Base-by-base conservation (phyloP, 305 asterid species). In the Fraxinus sp. region DNA sequence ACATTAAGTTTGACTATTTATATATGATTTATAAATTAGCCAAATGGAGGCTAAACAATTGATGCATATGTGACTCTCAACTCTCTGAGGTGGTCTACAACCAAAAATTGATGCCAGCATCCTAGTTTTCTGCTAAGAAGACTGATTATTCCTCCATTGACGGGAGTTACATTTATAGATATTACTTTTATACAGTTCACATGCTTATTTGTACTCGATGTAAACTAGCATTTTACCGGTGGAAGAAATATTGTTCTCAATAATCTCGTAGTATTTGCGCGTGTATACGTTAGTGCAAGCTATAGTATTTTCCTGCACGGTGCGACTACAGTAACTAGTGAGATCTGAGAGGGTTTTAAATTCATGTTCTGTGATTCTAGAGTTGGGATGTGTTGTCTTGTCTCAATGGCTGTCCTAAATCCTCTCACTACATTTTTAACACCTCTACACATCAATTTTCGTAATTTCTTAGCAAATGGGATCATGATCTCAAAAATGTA, bases 121-220 rank as follows among this genome's bases (percentile, higher is more conserved):
- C 11, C 32, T 41, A 46, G 66, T 82, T 43, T 8, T 74, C 80
- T 30, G 36, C 66, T 57, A 71, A 80, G 11, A 64, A 11, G 36
- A 57, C 4, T 57, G 68, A 64, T 84, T 77, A 20, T 75, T 30
- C 68, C 71, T 35, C 83, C 46, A 13, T 52, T 77, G 73, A 83
- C 74, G 85, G 85, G 85, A 79, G 87, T 82, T 46, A 72, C 57
- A 36, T 78, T 82, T 85, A 84, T 70, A 5, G 41, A 70, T 70
- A 32, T 71, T 32, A 28, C 10, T 71, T 11, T 3, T 30, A 71
- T 71, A 32, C 16, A 16, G 35, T 13, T 70, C n/a, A 30, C 7
- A 11, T 68, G 37, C 18, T 6, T 68, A 68, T 68, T 26, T 30
- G 18, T 68, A 68, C 37, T 28, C n/a, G 36, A 68, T 68, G 74